Evolutionary conservation across 768 basidiomycete species (phyloP).

Genomic region (Psilocybe tampanensis): DNA sequence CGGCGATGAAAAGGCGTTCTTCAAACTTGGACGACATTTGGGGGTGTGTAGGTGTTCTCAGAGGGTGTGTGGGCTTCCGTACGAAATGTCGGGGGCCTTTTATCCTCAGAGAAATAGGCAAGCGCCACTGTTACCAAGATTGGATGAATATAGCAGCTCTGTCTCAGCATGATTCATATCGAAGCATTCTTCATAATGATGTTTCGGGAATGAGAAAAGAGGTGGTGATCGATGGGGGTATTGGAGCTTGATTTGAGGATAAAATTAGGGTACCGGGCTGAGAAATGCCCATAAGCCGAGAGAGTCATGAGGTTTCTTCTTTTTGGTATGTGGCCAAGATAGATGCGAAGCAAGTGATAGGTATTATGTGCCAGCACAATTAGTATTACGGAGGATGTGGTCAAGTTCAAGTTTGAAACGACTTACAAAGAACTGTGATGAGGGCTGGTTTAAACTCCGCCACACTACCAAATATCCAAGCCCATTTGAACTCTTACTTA

Average conservation of each 20-base stretch:
- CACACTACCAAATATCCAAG: no score
- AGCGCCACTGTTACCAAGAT: background rate
- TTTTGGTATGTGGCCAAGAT: background rate
- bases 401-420: no score
- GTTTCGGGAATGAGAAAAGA: background rate
- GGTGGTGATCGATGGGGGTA: background rate
- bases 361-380: no score
- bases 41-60: background rate
- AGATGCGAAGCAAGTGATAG: background rate
- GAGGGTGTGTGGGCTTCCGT: no score
- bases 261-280: background rate
- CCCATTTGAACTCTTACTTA: no score
- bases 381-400: no score
- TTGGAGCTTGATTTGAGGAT: background rate
- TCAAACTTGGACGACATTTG: background rate
- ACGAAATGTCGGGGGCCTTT: background rate
- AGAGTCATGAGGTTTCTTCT: background rate
- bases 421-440: no score
- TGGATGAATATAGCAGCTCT: background rate
- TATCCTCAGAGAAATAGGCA: background rate
- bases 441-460: no score
- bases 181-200: background rate
- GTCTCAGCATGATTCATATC: background rate
- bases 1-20: conserved; percentile 10
- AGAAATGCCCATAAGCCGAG: background rate